Evolutionary conservation across 352 stramenopile genomes (phyloP).

Genomic region (Globisporangium heterothallicum): DNA sequence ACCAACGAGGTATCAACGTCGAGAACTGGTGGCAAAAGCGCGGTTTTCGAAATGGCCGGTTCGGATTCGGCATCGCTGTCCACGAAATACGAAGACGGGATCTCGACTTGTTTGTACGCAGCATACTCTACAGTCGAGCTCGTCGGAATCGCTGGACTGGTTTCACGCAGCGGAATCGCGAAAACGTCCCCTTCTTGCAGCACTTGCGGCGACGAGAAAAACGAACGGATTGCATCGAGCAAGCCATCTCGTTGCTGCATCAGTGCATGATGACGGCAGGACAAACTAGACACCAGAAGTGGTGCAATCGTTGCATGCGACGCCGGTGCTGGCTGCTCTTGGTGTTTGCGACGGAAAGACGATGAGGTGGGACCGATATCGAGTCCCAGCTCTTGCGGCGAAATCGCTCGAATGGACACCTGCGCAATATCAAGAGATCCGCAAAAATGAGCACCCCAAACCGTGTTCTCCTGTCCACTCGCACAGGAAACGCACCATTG

Average conservation of each 20-base stretch:
- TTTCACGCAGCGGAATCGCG: conserved; percentile 48
- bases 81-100: conserved; percentile 27
- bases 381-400: conserved; percentile 46
- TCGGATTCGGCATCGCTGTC: background rate
- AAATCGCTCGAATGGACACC: conserved; percentile 32
- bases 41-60: background rate
- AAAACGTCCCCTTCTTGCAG: conserved; percentile 70
- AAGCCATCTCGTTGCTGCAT: conserved; percentile 57
- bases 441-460: background rate
- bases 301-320: conserved; percentile 60
- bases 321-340: conserved; percentile 46
- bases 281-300: conserved; percentile 54
- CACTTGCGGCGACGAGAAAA: conserved; percentile 54
- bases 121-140: conserved; percentile 19
- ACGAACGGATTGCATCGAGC: conserved; percentile 46
- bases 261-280: conserved; percentile 44
- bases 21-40: conserved; percentile 45
- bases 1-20: conserved; percentile 58
- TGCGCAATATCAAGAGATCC: conserved; percentile 8
- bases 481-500: conserved; percentile 20
- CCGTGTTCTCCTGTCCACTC: background rate
- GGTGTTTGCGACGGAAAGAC: conserved; percentile 40
- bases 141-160: conserved; percentile 19
- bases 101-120: conserved; percentile 38
- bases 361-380: conserved; percentile 6